Evolutionary conservation across 1,139 yeast genomes (phyloP).

Genomic region (Candida sojae): DNA sequence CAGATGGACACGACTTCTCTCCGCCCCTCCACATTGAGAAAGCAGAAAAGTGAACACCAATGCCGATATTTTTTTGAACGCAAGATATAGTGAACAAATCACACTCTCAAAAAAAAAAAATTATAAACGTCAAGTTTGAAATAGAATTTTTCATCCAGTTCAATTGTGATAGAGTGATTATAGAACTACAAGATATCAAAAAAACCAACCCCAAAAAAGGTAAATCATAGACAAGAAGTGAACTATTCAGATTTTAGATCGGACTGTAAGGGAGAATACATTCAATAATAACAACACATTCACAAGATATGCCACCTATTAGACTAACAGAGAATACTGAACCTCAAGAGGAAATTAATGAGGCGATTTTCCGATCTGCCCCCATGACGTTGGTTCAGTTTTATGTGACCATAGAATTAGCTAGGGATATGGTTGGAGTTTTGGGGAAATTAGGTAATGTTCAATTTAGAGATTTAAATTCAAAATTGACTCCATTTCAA

Average conservation of each 20-base stretch:
- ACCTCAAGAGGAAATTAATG: slow-evolving; percentile 13
- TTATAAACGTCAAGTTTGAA: too few relatives aligned
- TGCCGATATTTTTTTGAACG: background rate
- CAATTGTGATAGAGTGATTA: background rate
- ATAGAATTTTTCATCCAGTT: too few relatives aligned
- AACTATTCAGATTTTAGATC: background rate
- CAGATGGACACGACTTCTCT: too few relatives aligned
- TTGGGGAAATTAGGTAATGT: slow-evolving; percentile 81
- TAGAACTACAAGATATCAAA: too few relatives aligned
- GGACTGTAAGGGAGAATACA: background rate
- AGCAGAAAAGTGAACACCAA: background rate
- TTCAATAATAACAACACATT: background rate
- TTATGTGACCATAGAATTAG: slow-evolving; percentile 87
- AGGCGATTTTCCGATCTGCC: slow-evolving; percentile 66
- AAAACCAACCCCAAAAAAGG: background rate
- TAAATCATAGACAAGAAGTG: background rate
- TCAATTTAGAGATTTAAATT: slow-evolving; percentile 88
- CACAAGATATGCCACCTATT: slow-evolving; percentile 9
- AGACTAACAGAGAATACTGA: slow-evolving; percentile 8
- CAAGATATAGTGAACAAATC: background rate
- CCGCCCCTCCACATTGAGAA: background rate
- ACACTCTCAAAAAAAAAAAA: background rate
- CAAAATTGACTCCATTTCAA: slow-evolving; percentile 78
- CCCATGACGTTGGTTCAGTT: slow-evolving; percentile 93
- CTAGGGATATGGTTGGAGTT: slow-evolving; percentile 81